Conservation (phyloP, 108 stramenopile genomes). For the Bacterosira constricta region DNA sequence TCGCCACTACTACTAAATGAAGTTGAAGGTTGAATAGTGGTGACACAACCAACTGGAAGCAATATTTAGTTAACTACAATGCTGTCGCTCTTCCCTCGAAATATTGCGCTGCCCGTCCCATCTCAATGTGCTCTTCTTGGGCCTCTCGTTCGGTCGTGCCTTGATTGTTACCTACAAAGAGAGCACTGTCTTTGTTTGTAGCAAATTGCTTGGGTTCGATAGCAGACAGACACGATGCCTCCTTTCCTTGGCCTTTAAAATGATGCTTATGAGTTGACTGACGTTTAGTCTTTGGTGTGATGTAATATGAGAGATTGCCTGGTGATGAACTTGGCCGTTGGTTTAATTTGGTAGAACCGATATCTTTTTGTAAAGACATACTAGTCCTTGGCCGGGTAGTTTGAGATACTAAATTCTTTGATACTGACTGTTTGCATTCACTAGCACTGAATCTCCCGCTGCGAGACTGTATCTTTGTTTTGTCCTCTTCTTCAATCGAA, state of each 20-base stretch:
- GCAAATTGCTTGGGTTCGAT: not conserved
- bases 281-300: too few species aligned
- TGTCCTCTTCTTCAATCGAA: too few species aligned
- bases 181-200: not conserved
- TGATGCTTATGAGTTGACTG: not conserved
- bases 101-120: not conserved
- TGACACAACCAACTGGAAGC: not conserved
- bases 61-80: not conserved
- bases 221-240: not conserved
- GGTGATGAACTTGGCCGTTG: too few species aligned
- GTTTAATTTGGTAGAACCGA: too few species aligned
- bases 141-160: not conserved
- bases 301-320: too few species aligned
- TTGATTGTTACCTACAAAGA: constrained; percentile 3
- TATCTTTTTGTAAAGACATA: too few species aligned
- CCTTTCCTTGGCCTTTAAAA: not conserved
- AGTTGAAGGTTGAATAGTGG: too few species aligned
- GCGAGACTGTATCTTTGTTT: too few species aligned
- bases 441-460: too few species aligned
- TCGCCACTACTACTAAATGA: constrained; percentile 14
- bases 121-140: not conserved
- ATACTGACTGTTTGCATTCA: too few species aligned
- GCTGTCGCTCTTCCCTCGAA: not conserved
- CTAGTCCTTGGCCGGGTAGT: not conserved
- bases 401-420: not conserved